A percentile compares a stretch with the other conserved stretches of the same genome.
Evolutionary conservation across 345 rosid species (phyloP).

Genomic region (Hibiscus syriacus): DNA sequence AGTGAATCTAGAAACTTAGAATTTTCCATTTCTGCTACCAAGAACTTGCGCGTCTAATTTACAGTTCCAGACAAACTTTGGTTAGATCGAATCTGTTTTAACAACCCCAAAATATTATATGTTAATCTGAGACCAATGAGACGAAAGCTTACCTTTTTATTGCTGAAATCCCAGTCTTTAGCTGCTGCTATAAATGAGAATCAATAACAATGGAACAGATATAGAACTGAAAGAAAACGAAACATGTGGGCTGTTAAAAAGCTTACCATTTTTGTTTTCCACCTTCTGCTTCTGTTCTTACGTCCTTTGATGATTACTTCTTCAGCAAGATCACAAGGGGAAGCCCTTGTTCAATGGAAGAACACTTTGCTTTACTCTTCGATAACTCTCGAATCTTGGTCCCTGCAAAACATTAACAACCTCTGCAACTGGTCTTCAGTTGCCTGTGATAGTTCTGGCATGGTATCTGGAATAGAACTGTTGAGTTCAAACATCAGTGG

Average conservation of each 20-base stretch:
- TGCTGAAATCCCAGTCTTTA: neutral
- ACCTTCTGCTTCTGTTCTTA: constrained; percentile 6
- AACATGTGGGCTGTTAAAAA: neutral
- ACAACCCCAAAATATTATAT: neutral
- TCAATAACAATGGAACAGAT: neutral
- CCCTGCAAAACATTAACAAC: constrained; percentile 30
- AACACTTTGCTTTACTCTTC: constrained; percentile 21
- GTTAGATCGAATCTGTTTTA: neutral
- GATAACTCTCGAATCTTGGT: constrained; percentile 46
- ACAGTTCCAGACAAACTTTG: neutral
- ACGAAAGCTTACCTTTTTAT: neutral
- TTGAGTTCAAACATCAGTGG: constrained; percentile 27
- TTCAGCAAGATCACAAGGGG: constrained; percentile 41
- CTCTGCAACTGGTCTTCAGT: constrained; percentile 60
- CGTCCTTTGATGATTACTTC: constrained; percentile 26
- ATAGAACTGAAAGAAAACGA: neutral
- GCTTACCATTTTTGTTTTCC: constrained; percentile 1
- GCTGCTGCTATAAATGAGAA: neutral
- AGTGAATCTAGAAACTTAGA: neutral
- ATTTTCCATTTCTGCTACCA: neutral
- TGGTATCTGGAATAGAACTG: constrained; percentile 34
- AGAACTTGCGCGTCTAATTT: neutral
- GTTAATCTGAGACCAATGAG: neutral
- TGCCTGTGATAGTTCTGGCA: constrained; percentile 23
- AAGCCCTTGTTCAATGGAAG: constrained; percentile 57